A percentile compares a stretch with the other conserved stretches of the same genome.
phyloP scores from a whole-genome alignment of 1,139 yeast species.

The Geotrichum carabidarum region DNA sequence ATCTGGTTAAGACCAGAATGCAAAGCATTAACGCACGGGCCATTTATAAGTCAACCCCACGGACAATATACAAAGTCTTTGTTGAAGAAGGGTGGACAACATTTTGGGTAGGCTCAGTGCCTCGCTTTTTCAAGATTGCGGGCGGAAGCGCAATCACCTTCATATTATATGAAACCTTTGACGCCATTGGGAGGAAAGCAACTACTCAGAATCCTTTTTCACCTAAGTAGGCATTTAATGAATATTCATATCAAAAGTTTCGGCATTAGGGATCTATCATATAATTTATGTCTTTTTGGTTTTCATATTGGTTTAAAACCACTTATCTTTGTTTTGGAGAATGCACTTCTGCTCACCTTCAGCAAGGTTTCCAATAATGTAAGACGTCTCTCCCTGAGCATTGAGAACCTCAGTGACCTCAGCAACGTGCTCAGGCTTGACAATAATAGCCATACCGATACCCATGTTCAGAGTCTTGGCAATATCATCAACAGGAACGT shows the following conservation, averaged over 20 bases:
- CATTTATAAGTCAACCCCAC: slow-evolving; percentile 57
- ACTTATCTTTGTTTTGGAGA: slow-evolving; percentile 55
- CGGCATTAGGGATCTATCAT: slow-evolving; percentile 8
- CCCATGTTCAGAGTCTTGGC: slow-evolving; percentile 93
- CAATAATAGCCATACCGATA: slow-evolving; percentile 93
- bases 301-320: slow-evolving; percentile 34
- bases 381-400: slow-evolving; percentile 69
- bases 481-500: slow-evolving; percentile 78
- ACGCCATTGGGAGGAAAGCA: not conserved
- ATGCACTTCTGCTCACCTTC: slow-evolving; percentile 60
- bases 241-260: not conserved
- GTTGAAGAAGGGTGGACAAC: slow-evolving; percentile 53
- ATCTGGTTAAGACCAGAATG: slow-evolving; percentile 82
- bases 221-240: not conserved
- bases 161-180: slow-evolving; percentile 44
- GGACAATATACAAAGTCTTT: slow-evolving; percentile 68
- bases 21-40: slow-evolving; percentile 65
- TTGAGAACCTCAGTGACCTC: slow-evolving; percentile 51
- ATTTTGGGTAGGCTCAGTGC: slow-evolving; percentile 76
- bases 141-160: slow-evolving; percentile 77
- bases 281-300: not conserved
- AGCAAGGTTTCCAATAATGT: slow-evolving; percentile 69
- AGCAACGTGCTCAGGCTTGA: slow-evolving; percentile 54
- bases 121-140: slow-evolving; percentile 72
- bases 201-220: not conserved